Base-by-base conservation (phyloP, 164 flowering plant genomes). In the Brasenia schreberi region DNA sequence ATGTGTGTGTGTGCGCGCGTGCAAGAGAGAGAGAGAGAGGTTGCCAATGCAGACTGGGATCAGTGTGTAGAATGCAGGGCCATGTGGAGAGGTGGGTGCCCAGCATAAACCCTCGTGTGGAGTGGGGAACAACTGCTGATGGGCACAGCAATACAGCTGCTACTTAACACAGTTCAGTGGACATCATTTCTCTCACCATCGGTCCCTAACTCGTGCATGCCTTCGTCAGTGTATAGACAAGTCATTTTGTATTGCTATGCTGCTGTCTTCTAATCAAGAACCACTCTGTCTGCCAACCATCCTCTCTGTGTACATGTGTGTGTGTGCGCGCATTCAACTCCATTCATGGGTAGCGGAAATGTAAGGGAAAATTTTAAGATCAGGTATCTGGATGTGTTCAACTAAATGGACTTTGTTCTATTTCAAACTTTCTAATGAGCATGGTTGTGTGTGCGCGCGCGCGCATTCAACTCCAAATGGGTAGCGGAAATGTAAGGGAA, bases 1-100 rank as follows among this genome's bases (percentile, higher is more conserved):
- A 2, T 23, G 27, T 45, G 53, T 2, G 5, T 49, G 53, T 45
- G 53, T 45, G 11, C 5, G 53, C 1, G 12, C 1, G 53, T 7
- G 56, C 10, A 49, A 49, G 56, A 49, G 56, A 49, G 63, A 61
- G 63, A n/a, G 63, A 18, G 63, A 61, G 63, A 61, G 63, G 39
- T 33, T 33, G 39, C 4, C 2, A 33, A 33, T 33, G 39, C 4
- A 33, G 39, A 33, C n/a, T n/a, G 39, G 39, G 39, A 0, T 33
- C 39, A 61, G 63, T 10, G 63, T 6, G 63, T 18, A n/a, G 18
- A 9, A n/a, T 61, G 19, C 12, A 49, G 12, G 56, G 56, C 56
- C 56, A 49, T 49, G 56, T 49, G 56, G 16, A 49, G 16, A 14
- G 56, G 10, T 9, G 14, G 3, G 56, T 14, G 12, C 56, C 56